Evolutionary conservation across 257 asterid genomes (phyloP).

Genomic region (Scutellaria minor): DNA sequence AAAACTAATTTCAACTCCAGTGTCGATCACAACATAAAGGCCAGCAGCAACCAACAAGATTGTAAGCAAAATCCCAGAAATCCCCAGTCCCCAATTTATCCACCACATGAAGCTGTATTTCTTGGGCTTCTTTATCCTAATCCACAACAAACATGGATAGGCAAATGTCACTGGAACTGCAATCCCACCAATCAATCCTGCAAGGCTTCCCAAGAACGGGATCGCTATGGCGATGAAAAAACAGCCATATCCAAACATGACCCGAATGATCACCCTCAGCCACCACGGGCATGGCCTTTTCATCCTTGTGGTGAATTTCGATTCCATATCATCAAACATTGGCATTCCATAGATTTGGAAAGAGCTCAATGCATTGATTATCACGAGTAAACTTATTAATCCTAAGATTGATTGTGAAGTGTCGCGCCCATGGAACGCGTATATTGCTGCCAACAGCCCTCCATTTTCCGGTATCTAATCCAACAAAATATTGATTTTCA

Average conservation of each 20-base stretch:
- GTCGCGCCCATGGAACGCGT: constrained; percentile 47
- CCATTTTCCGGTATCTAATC: constrained; percentile 43
- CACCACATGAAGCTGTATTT: too few species aligned
- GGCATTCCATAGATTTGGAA: constrained; percentile 54
- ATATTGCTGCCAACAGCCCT: constrained; percentile 42
- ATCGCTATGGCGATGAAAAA: constrained; percentile 46
- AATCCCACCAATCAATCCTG: constrained; percentile 43
- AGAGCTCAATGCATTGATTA: constrained; percentile 42
- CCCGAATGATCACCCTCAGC: constrained; percentile 39
- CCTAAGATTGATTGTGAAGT: constrained; percentile 33
- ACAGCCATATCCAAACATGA: constrained; percentile 41
- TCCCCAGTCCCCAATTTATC: too few species aligned
- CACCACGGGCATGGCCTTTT: constrained; percentile 47
- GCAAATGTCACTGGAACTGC: constrained; percentile 45
- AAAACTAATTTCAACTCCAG: too few species aligned
- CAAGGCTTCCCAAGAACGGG: constrained; percentile 43
- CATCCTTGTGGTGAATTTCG: constrained; percentile 33
- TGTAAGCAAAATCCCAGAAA: too few species aligned
- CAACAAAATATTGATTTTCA: background rate
- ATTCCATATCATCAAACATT: constrained; percentile 46
- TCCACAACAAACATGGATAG: constrained; percentile 34
- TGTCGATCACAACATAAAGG: too few species aligned
- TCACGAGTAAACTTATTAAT: constrained; percentile 32
- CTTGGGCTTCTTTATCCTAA: too few species aligned
- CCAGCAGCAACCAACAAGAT: too few species aligned